Base-by-base conservation (phyloP, 257 asterid species). In the Phtheirospermum japonicum region DNA sequence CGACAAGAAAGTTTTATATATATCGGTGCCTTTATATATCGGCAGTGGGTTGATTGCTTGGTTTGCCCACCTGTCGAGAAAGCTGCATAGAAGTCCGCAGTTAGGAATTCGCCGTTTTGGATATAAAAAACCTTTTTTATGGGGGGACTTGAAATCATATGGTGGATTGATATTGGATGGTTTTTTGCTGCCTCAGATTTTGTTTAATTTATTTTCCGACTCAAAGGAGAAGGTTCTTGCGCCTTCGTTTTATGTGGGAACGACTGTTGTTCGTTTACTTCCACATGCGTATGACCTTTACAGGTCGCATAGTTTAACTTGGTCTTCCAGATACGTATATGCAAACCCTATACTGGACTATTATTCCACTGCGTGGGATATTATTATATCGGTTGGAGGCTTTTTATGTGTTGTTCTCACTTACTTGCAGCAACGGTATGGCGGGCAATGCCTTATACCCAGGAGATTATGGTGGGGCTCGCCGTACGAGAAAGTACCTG, bases 221-320 rank as follows among this genome's bases (percentile, higher is more conserved):
- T 64, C 84, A 19, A 82, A 53, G 52, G 90, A 73, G 76, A 81
- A 63, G 74, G 83, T 88, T 37, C 92, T 91, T 31, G 66, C 83
- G 61, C 84, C 92, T 4, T 62, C 85, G 0, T 91, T 86, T 64
- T 88, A 84, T 43, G 11, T 74, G 0, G 98, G 96, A 26, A 81
- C 79, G 18, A 82, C 92, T 40, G 61, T 80, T 43, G 90, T 88
- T 70, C 90, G 95, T 30, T 75, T 80, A 65, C 33, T 86, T 68
- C 98, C 98, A 4, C 98, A 86, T 46, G 83, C 70, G 9, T 91
- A 88, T 55, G 96, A 91, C 71, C 83, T 88, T 37, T 91, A 82
- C 74, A 74, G 94, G 73, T 75, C 80, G 37, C 87, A 68, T 54
- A 75, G 75, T 68, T 61, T 89, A 4, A 55, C 76, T 2, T 84